Conservation (phyloP, 345 rosid genomes). For the Arabidopsis suecica region DNA sequence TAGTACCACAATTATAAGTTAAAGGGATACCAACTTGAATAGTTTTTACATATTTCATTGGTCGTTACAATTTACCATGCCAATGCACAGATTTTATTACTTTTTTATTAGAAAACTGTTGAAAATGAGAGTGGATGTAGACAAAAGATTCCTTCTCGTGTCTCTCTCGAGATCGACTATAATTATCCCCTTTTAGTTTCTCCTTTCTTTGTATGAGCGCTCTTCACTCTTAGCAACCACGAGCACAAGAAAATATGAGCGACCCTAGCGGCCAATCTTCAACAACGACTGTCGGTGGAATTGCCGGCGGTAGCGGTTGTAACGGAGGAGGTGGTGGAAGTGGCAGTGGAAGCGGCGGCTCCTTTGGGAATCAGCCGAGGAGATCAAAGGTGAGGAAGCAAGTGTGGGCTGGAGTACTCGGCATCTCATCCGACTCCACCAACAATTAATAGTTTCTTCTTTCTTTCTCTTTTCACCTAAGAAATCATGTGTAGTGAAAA, state of each 20-base stretch:
- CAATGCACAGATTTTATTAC: not conserved
- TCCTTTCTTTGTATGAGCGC: constrained; percentile 10
- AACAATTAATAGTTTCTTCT: constrained; percentile 14
- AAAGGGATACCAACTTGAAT: not conserved
- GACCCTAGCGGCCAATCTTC: constrained; percentile 39
- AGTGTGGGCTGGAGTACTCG: constrained; percentile 43
- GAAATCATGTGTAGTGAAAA: constrained; percentile 4
- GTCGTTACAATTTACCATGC: constrained; percentile 18
- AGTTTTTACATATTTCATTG: constrained; percentile 8
- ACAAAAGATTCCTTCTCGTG: constrained; percentile 19
- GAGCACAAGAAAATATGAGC: constrained; percentile 39
- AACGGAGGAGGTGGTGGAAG: not conserved
- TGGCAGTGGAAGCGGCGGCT: constrained; percentile 17
- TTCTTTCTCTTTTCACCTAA: not conserved
- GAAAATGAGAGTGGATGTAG: constrained; percentile 7
- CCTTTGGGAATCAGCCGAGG: constrained; percentile 36
- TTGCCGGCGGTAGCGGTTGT: not conserved
- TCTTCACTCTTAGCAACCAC: constrained; percentile 20
- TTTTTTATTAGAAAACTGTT: not conserved
- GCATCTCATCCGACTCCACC: constrained; percentile 39
- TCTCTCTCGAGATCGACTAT: constrained; percentile 10
- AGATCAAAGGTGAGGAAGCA: constrained; percentile 41
- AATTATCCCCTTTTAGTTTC: constrained; percentile 10
- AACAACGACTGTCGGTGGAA: constrained; percentile 30
- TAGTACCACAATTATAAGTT: not conserved